A percentile compares a stretch with the other conserved stretches of the same genome.
phyloP scores from a whole-genome alignment of 306 rosid genomes.

The Pterocarpus santalinus region DNA sequence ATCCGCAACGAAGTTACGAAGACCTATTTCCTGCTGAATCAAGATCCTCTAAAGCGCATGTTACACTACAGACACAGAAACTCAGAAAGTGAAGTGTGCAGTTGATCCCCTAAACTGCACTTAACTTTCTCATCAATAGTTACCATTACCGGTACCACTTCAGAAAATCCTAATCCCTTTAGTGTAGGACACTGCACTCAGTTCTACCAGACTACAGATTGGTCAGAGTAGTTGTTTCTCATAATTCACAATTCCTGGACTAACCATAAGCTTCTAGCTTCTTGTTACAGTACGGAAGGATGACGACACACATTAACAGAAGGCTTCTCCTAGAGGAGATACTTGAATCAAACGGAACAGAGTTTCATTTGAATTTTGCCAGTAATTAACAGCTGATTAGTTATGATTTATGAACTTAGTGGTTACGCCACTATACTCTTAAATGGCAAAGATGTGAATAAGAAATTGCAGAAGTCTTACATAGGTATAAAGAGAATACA shows the following conservation, averaged over 20 bases:
- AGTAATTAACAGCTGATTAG: neutral
- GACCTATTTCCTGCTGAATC: neutral
- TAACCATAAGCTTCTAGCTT: neutral
- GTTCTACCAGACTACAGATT: neutral
- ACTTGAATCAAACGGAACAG: too few relatives aligned
- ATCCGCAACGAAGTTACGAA: neutral
- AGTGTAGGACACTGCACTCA: too few relatives aligned
- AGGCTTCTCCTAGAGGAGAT: too few relatives aligned
- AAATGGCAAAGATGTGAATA: neutral
- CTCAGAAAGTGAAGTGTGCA: neutral
- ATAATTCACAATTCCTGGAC: neutral
- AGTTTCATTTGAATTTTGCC: neutral
- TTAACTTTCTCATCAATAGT: neutral
- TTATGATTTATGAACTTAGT: neutral
- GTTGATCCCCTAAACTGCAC: neutral
- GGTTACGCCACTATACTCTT: neutral
- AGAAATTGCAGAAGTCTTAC: conserved; percentile 50
- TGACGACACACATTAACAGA: neutral
- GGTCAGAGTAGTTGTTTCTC: neutral
- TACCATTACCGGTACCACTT: too few relatives aligned
- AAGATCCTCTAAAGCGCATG: neutral
- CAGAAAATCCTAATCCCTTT: too few relatives aligned
- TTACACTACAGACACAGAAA: neutral
- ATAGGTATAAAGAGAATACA: conserved; percentile 85
- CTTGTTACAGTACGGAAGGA: neutral